phyloP scores from a whole-genome alignment of 352 stramenopile genomes.

The Phytophthora boehmeriae region DNA sequence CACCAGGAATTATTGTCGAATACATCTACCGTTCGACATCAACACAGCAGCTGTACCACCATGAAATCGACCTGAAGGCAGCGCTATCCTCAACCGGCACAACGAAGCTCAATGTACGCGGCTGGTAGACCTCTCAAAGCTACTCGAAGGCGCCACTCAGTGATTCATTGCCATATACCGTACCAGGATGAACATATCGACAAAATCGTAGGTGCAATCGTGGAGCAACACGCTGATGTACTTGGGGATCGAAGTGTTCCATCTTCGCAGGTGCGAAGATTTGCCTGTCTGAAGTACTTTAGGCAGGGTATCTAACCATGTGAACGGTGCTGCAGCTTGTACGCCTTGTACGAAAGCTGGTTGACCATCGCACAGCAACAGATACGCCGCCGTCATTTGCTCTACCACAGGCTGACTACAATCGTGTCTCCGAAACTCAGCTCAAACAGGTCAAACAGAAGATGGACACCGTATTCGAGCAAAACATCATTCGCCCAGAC shows the following conservation, averaged over 20 bases:
- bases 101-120: constrained; percentile 21
- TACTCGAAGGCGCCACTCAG: not conserved
- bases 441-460: constrained; percentile 70
- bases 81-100: constrained; percentile 14
- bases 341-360: constrained; percentile 52
- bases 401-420: constrained; percentile 78
- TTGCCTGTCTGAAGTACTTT: not conserved
- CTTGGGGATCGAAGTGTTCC: constrained; percentile 51
- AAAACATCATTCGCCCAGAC: constrained; percentile 64
- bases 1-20: constrained; percentile 66
- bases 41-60: constrained; percentile 53
- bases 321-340: constrained; percentile 37
- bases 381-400: constrained; percentile 4
- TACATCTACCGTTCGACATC: constrained; percentile 38
- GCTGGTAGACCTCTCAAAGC: not conserved
- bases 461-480: constrained; percentile 74
- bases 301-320: not conserved
- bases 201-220: constrained; percentile 47
- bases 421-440: constrained; percentile 75
- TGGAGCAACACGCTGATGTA: constrained; percentile 42
- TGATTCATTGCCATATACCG: not conserved
- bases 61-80: constrained; percentile 59
- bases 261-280: constrained; percentile 40
- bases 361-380: constrained; percentile 17
- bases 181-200: constrained; percentile 34